Evolutionary conservation across 2,329 filamentous ascomycete genomes (phyloP).

Genomic region (Zymoseptoria tritici): DNA sequence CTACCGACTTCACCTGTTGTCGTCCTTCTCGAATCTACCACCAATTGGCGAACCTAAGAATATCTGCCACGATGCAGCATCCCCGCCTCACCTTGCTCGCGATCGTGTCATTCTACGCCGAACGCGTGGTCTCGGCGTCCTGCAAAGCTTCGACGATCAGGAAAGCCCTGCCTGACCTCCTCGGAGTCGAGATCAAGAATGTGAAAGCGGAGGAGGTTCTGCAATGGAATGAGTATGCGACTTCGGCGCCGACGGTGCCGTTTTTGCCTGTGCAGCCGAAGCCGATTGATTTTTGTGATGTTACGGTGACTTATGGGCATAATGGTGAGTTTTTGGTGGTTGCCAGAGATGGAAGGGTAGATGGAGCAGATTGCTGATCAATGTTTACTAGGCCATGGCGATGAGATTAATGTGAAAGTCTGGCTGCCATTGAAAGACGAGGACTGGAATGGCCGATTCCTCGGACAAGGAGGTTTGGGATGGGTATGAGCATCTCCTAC

Average conservation of each 20-base stretch:
- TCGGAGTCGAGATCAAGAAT: conserved; percentile 2
- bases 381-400: conserved; percentile 18
- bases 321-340: conserved; percentile 27
- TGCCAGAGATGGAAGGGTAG: background rate
- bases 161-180: background rate
- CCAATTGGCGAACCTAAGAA: background rate
- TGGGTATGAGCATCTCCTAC: conserved; percentile 12
- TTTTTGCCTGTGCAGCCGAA: conserved; percentile 3
- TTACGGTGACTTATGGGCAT: conserved; percentile 33
- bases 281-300: conserved; percentile 28
- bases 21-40: background rate
- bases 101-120: background rate
- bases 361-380: conserved; percentile 15
- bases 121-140: background rate
- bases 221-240: conserved; percentile 9
- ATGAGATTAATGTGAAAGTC: conserved; percentile 24
- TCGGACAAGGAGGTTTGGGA: conserved; percentile 37
- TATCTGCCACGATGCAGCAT: background rate
- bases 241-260: conserved; percentile 4
- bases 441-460: conserved; percentile 30
- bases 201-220: conserved; percentile 4
- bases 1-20: background rate
- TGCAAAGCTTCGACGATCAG: background rate
- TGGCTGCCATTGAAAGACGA: conserved; percentile 26
- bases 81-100: background rate